phyloP scores from a whole-genome alignment of 257 asterid species.

The Solanum appendiculatum region DNA sequence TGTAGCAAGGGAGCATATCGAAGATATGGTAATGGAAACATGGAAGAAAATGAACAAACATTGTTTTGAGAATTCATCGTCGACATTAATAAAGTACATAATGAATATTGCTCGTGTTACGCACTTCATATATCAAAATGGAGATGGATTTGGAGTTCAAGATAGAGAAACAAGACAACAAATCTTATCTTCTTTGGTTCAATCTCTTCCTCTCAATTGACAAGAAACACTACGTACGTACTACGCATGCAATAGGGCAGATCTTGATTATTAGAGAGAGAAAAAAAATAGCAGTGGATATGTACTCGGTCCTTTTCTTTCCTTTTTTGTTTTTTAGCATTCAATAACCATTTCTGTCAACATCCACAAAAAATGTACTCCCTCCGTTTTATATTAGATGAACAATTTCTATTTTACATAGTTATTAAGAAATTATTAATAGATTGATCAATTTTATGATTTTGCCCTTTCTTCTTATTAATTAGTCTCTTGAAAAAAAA shows the following conservation, averaged over 20 bases:
- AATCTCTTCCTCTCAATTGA: constrained; percentile 14
- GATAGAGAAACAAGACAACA: constrained; percentile 26
- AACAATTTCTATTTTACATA: no score
- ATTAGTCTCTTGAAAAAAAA: no score
- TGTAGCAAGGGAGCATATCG: constrained; percentile 28
- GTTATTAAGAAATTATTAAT: no score
- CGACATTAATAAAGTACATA: constrained; percentile 8
- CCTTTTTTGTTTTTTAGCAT: not conserved
- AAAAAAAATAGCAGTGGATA: not conserved
- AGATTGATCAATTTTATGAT: no score
- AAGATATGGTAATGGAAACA: constrained; percentile 6
- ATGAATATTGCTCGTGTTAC: constrained; percentile 38
- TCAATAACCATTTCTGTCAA: not conserved
- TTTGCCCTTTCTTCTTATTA: no score
- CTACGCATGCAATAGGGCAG: not conserved
- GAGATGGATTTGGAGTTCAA: constrained; percentile 58
- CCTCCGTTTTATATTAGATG: no score
- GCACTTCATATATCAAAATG: constrained; percentile 39
- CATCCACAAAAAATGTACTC: not conserved
- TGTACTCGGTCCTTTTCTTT: not conserved
- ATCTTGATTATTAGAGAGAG: not conserved
- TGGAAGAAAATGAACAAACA: constrained; percentile 42
- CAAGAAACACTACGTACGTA: not conserved
- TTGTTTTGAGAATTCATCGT: not conserved
- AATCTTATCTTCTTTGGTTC: constrained; percentile 37